Base-by-base conservation (phyloP, 805 yeast genomes). In the Clavispora asparagi region DNA sequence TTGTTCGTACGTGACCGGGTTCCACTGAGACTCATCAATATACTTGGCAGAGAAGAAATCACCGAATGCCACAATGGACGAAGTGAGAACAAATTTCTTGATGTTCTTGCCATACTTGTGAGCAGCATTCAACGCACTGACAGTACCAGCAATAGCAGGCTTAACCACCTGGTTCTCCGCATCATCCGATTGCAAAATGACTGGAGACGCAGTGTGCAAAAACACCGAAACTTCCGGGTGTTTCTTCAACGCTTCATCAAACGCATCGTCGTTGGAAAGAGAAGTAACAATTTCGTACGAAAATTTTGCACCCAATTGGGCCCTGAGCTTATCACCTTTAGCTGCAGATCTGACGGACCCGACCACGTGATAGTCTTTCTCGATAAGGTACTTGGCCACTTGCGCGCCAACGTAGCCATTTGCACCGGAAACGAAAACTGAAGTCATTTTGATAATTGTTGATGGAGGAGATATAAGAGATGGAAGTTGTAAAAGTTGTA, bases 151-250 rank as follows among this genome's bases (percentile, higher is more conserved):
- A 6, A 78, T 63, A 1, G 86, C 85, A 6, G 87, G 87, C 23
- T 60, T 67, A 46, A 81, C 62, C 43, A 81, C 64, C 19, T 77
- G 82, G 41, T 73, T 72, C 47, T 74, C 82, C 30, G 74, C 65
- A 49, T 73, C 68, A 13, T 67, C 61, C 19, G 69, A 62, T 10
- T 73, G 68, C 57, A 71, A 76, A 27, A 70, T 65, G 57, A 76
- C 76, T 11, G 87, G 85, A 13, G 83, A 75, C 2, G 87, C 87
- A 10, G 82, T 73, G 60, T 82, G 87, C 36, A 81, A 53, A 41
- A 82, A 81, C 30, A 74, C 77, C 12, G 68, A 66, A 45, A 80
- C 73, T 39, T 80, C 83, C 27, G 75, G 74, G 48, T 74, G 73
- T 23, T 64, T 66, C 53, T 71, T 60, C 52, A 81, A 67, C 0